Conservation (phyloP, 2,329 filamentous ascomycete genomes). For the Sclerotinia subarctica region DNA sequence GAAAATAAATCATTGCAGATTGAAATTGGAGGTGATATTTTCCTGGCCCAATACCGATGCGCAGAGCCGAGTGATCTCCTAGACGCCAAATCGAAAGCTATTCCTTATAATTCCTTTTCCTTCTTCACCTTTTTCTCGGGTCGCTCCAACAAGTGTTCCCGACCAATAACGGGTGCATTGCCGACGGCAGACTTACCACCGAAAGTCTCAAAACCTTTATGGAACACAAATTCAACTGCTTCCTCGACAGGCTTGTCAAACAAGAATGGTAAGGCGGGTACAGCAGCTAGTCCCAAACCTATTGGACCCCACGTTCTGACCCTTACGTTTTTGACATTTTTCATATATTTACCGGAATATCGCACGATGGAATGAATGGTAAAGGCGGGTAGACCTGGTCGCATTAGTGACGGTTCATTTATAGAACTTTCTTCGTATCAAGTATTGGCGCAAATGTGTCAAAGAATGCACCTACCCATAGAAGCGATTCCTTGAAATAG, state of each 20-base stretch:
- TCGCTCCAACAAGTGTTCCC: slow-evolving; percentile 45
- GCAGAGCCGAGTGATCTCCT: slow-evolving; percentile 17
- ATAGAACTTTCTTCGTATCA: not conserved
- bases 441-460: not conserved
- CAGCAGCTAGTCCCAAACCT: slow-evolving; percentile 71
- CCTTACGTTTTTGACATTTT: slow-evolving; percentile 70
- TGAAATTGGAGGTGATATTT: slow-evolving; percentile 11
- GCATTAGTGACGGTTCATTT: not conserved
- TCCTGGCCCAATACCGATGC: not conserved
- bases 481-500: slow-evolving; percentile 87
- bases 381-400: slow-evolving; percentile 29
- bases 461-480: slow-evolving; percentile 65
- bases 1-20: not conserved
- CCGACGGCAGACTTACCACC: slow-evolving; percentile 61
- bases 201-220: slow-evolving; percentile 71
- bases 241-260: slow-evolving; percentile 93
- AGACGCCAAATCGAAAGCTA: slow-evolving; percentile 15
- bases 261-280: slow-evolving; percentile 78
- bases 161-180: slow-evolving; percentile 52
- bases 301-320: slow-evolving; percentile 87
- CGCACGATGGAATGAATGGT: slow-evolving; percentile 66
- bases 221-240: slow-evolving; percentile 86
- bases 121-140: slow-evolving; percentile 24
- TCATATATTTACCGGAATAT: slow-evolving; percentile 85
- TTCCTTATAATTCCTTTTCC: slow-evolving; percentile 29